Conservation (phyloP, 2,329 filamentous ascomycete genomes). For the Chrysosporium keratinophilum region DNA sequence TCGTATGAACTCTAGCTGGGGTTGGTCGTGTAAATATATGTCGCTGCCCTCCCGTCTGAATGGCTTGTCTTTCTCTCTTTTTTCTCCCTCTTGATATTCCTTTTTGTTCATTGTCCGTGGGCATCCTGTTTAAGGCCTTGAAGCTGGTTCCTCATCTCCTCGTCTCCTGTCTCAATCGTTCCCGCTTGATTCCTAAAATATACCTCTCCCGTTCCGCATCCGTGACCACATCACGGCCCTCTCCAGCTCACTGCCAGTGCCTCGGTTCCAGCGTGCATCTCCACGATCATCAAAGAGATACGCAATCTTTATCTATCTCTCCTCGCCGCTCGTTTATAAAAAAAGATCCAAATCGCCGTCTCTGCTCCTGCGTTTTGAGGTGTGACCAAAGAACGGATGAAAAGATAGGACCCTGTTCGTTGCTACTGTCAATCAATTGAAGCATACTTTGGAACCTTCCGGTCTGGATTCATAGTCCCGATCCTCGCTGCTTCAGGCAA, state of each 20-base stretch:
- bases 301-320: background rate
- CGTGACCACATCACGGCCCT: background rate
- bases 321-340: background rate
- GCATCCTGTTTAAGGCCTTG: conserved; percentile 5
- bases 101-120: conserved; percentile 2
- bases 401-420: background rate
- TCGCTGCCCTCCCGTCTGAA: conserved; percentile 7
- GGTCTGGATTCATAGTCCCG: no score
- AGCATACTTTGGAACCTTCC: no score
- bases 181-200: background rate
- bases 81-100: conserved; percentile 1
- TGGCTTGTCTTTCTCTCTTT: background rate
- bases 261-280: background rate
- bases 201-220: background rate
- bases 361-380: background rate
- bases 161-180: background rate
- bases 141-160: conserved; percentile 9
- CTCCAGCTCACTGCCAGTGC: background rate
- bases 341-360: background rate
- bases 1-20: conserved; percentile 9
- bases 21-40: conserved; percentile 8
- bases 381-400: background rate
- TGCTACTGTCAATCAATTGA: no score
- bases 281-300: background rate
- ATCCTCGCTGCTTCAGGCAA: no score